phyloP scores from a whole-genome alignment of 352 stramenopile species.

The Globisporangium viniferum region DNA sequence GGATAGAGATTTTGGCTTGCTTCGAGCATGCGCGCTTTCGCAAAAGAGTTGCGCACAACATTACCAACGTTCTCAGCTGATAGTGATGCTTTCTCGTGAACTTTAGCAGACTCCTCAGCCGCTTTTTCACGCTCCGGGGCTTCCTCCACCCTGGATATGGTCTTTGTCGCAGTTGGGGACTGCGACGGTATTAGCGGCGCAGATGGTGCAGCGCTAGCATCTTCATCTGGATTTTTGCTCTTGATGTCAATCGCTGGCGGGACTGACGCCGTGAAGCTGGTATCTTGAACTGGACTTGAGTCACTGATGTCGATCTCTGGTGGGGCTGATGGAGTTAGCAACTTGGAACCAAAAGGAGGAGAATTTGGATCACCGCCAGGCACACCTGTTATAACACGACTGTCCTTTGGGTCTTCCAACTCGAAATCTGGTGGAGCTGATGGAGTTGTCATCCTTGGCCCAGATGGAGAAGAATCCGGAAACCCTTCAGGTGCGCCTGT shows the following conservation, averaged over 20 bases:
- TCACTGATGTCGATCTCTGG: slow-evolving; percentile 24
- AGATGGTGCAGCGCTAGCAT: not conserved
- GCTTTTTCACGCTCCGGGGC: not conserved
- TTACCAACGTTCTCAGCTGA: slow-evolving; percentile 27
- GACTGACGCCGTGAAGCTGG: slow-evolving; percentile 8
- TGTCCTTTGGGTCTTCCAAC: not conserved
- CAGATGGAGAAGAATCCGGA: slow-evolving; percentile 16
- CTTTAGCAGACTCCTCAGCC: slow-evolving; percentile 8
- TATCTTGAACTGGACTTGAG: slow-evolving; percentile 9
- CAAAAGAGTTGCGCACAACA: slow-evolving; percentile 44
- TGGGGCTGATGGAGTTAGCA: slow-evolving; percentile 28
- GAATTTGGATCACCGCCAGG: not conserved
- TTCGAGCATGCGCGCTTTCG: slow-evolving; percentile 37
- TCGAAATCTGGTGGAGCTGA: slow-evolving; percentile 18
- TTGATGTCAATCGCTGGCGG: slow-evolving; percentile 4
- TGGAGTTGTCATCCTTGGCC: not conserved
- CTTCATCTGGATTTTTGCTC: too few relatives aligned
- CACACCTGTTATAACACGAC: not conserved
- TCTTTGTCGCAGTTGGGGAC: slow-evolving; percentile 44
- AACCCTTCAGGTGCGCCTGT: slow-evolving; percentile 14
- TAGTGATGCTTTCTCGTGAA: slow-evolving; percentile 21
- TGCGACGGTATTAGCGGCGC: slow-evolving; percentile 39
- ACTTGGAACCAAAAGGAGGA: slow-evolving; percentile 13
- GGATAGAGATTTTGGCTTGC: slow-evolving; percentile 41
- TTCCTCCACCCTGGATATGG: slow-evolving; percentile 20